Percentiles rank a stretch among this genome's conserved stretches.
phyloP scores from a whole-genome alignment of 1,284 basidiomycete genomes.

The Hypsizygus ulmarius region DNA sequence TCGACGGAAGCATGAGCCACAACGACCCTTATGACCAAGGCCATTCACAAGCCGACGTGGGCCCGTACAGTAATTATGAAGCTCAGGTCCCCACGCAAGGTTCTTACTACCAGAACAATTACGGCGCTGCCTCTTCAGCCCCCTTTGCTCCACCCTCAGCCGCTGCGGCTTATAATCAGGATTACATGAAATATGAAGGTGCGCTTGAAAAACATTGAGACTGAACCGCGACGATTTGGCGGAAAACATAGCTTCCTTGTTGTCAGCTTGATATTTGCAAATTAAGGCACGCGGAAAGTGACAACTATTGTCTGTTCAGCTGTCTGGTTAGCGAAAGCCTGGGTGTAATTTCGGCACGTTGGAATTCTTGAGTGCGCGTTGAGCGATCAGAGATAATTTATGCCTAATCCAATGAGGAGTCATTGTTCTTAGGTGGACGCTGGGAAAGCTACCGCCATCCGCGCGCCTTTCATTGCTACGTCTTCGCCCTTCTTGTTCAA shows the following conservation, averaged over 20 bases:
- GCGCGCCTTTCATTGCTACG: slow-evolving; percentile 38
- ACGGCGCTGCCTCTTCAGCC: slow-evolving; percentile 45
- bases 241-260: slow-evolving; percentile 22
- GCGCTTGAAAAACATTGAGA: slow-evolving; percentile 63
- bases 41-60: slow-evolving; percentile 55
- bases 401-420: slow-evolving; percentile 18
- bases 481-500: slow-evolving; percentile 36
- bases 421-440: slow-evolving; percentile 16
- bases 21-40: slow-evolving; percentile 61
- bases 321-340: slow-evolving; percentile 41
- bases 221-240: slow-evolving; percentile 34
- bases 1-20: slow-evolving; percentile 49
- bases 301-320: slow-evolving; percentile 36
- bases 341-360: slow-evolving; percentile 14
- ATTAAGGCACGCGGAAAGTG: slow-evolving; percentile 37
- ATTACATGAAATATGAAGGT: slow-evolving; percentile 72
- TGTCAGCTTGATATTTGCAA: slow-evolving; percentile 27
- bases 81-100: slow-evolving; percentile 48
- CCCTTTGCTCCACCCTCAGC: slow-evolving; percentile 22
- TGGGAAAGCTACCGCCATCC: slow-evolving; percentile 21
- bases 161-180: slow-evolving; percentile 51
- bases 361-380: slow-evolving; percentile 26
- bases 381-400: slow-evolving; percentile 23
- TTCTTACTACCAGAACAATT: slow-evolving; percentile 62
- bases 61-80: slow-evolving; percentile 65